These are phyloP conservation scores for Kurtzmaniella quercitrusa DNA, from an alignment of 1,139 yeast species.

Conservation along the genomic window DNA sequence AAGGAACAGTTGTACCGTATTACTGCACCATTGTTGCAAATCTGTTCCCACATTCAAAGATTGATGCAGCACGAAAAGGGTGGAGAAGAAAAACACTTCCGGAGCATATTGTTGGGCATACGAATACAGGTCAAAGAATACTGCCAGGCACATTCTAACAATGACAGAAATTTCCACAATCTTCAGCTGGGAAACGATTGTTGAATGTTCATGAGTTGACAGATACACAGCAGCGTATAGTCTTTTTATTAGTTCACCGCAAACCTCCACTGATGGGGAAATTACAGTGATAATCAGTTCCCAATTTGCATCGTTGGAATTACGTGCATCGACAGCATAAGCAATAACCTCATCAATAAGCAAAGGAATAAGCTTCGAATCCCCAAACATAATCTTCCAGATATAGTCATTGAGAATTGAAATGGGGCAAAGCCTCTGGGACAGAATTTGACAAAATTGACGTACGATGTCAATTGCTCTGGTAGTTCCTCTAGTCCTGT, in stretches of 20 bases:
- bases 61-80: constrained; percentile 71
- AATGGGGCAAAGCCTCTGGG: constrained; percentile 39
- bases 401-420: constrained; percentile 45
- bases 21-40: constrained; percentile 61
- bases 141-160: constrained; percentile 59
- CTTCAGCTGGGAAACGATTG: constrained; percentile 56
- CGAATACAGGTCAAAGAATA: constrained; percentile 68
- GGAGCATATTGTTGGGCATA: constrained; percentile 67
- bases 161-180: constrained; percentile 74
- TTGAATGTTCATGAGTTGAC: constrained; percentile 42
- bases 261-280: constrained; percentile 70
- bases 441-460: constrained; percentile 58
- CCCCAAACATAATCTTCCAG: constrained; percentile 69
- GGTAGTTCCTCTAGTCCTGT: constrained; percentile 56
- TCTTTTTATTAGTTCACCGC: constrained; percentile 60
- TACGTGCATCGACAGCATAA: constrained; percentile 57
- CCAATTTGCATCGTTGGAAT: constrained; percentile 74
- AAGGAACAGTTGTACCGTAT: constrained; percentile 68
- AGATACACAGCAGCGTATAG: constrained; percentile 49
- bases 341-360: constrained; percentile 71
- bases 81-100: constrained; percentile 66
- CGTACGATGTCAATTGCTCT: constrained; percentile 60
- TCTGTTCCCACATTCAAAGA: constrained; percentile 65
- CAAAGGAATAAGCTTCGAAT: constrained; percentile 53
- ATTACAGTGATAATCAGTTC: constrained; percentile 56